Evolutionary conservation across 2,329 filamentous ascomycete genomes (phyloP).

Genomic region (Daldinia sp.): DNA sequence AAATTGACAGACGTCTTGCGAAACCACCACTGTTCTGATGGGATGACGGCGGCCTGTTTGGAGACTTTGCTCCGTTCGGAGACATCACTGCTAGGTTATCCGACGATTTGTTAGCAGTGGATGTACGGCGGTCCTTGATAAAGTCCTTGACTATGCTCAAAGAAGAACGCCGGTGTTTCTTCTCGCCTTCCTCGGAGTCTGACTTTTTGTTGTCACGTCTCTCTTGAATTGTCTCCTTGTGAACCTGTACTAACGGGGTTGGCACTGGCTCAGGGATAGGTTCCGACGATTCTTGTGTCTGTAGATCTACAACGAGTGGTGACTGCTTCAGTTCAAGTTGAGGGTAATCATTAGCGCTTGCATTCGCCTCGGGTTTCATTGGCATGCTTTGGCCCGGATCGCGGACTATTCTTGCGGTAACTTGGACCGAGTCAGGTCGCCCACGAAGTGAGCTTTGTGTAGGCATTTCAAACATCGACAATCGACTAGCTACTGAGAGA

Average conservation of each 20-base stretch:
- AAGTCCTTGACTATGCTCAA: constrained; percentile 71
- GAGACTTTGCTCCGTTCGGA: constrained; percentile 56
- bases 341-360: constrained; percentile 59
- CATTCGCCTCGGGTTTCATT: constrained; percentile 56
- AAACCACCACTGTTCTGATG: constrained; percentile 61
- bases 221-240: constrained; percentile 63
- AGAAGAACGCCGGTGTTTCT: constrained; percentile 66
- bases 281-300: constrained; percentile 55
- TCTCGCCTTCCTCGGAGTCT: constrained; percentile 52
- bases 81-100: constrained; percentile 56
- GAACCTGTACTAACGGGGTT: constrained; percentile 44
- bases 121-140: constrained; percentile 69
- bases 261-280: constrained; percentile 48
- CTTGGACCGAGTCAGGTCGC: constrained; percentile 82
- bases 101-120: constrained; percentile 61
- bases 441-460: constrained; percentile 56
- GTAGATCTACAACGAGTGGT: constrained; percentile 69
- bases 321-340: constrained; percentile 69
- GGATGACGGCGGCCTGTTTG: constrained; percentile 62
- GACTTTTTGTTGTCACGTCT: constrained; percentile 57
- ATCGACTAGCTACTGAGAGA: constrained; percentile 66
- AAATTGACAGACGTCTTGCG: constrained; percentile 74
- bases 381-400: constrained; percentile 64
- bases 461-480: constrained; percentile 66
- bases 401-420: constrained; percentile 85